Base-by-base conservation (phyloP, 768 basidiomycete species). In the Scleroderma bovista region DNA sequence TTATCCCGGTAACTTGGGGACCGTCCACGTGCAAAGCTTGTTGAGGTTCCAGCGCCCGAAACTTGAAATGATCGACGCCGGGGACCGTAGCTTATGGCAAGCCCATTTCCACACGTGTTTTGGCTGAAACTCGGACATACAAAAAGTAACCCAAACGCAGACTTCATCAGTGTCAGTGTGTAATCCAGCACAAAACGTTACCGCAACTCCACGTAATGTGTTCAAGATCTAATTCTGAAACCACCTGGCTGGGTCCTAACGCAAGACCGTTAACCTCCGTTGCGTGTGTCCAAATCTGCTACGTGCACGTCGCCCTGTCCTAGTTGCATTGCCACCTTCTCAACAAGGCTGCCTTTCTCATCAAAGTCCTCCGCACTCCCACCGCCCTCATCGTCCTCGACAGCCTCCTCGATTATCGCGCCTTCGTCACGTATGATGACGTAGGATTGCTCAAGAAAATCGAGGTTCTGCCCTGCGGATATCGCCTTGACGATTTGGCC, bases 401-500 rank as follows among this genome's bases (percentile, higher is more conserved):
- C 62, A 10, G 77, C 73, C 53, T 87, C 86, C 62, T 88, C 86
- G 39, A 88, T 69, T 20, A 86, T 63, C 41, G 79, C 82, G 7
- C 84, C 87, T 55, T 81, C 77, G 45, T 84, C 82, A 46, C 76
- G 75, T 17, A 86, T 61, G 47, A 75, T 63, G 5, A 72, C 61
- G 73, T 80, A 88, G 22, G 83, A 74, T 23, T 65, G 65, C 46
- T 88, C 84, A 46, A 79, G 75, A 20, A 83, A 83, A 51, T 82
- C 79, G 31, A 91, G 75, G 59, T 94, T 94, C 64, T 93, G 86
- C 2, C 84, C 88, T 9, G 81, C 76, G 55, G 81, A 80, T 50
- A 95, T 75, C 16, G 81, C 80, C 65, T 89, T 94, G 50, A 93
- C 65, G 46, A 95, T 84, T 61, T 80, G 76, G 6, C 79, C 80